Evolutionary conservation across 1,284 basidiomycete species (phyloP), one percentile per base, ranked within the genome.

Genomic region (Heterobasidion occidentale): DNA sequence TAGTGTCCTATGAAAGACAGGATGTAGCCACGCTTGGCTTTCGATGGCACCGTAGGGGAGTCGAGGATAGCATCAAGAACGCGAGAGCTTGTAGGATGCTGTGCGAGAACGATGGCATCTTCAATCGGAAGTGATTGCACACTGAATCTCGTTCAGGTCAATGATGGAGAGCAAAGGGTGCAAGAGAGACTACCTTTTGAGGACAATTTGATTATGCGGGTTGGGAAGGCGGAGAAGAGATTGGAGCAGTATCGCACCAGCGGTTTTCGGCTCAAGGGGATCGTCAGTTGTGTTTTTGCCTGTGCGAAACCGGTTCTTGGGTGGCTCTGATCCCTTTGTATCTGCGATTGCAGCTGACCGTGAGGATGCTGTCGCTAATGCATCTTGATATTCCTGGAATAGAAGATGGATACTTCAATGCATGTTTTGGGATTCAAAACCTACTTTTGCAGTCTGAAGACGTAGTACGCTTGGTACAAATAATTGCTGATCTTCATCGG

Each of bases 231-330:
- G 79, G 17, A 96, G 77, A 56, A 96, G 74, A 1, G 88, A 84
- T 69, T 97, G 94, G 2, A 97, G 72, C 6, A 98, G 70, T 11
- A 96, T 69, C 8, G 91, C 90, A 1, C 94, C 94, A 68, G 94
- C 92, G n/a, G 88, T 80, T 63, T 83, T 90, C 4, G 85, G 83
- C 65, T 83, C 84, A 52, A 79, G 63, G 7, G 71, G 68, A 52
- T 72, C 69, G 14, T 70, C 65, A 12, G 64, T 58, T 35, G 48
- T 63, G 34, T 54, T 36, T 50, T 33, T 36, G 36, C 19, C 55
- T 57, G 62, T 61, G 59, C 58, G 54, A 60, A 58, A 62, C 17
- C 35, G 42, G 46, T 61, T 54, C 60, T 63, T 61, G 62, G 62
- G 61, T 52, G 55, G 52, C 20, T 55, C 58, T 15, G 58, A 57